Conservation (phyloP, 352 stramenopile species). For the Phytopythium aichiense region DNA sequence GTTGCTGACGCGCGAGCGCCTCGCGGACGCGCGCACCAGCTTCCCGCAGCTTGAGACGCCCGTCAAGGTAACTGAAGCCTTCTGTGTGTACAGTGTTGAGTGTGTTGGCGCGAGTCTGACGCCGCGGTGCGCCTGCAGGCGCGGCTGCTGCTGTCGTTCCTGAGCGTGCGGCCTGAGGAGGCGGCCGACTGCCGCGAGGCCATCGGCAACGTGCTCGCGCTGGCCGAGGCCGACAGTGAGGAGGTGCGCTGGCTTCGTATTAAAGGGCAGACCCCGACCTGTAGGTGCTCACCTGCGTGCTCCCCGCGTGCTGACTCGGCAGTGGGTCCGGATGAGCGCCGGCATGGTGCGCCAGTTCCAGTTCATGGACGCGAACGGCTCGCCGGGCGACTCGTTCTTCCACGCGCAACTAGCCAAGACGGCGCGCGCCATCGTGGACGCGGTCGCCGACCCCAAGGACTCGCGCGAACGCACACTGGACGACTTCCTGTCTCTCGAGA, state of each 20-base stretch:
- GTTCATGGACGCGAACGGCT: conserved; percentile 35
- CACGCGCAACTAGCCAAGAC: conserved; percentile 49
- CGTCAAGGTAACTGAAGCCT: conserved; percentile 41
- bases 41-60: conserved; percentile 61
- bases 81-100: not conserved
- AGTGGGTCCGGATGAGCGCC: conserved; percentile 63
- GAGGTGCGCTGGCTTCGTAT: conserved; percentile 24
- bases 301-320: not conserved
- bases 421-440: conserved; percentile 34
- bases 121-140: conserved; percentile 18
- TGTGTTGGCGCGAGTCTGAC: not conserved
- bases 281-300: not conserved
- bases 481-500: conserved; percentile 66
- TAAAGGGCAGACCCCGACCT: not conserved
- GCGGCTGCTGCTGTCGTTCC: conserved; percentile 56
- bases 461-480: conserved; percentile 26
- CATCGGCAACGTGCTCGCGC: conserved; percentile 41
- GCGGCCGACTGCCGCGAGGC: conserved; percentile 44
- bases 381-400: conserved; percentile 54
- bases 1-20: conserved; percentile 53
- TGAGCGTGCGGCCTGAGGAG: conserved; percentile 57
- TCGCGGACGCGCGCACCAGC: conserved; percentile 50
- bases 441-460: conserved; percentile 16
- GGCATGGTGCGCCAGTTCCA: conserved; percentile 73
- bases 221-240: conserved; percentile 55